Evolutionary conservation across 495 filamentous ascomycete species (phyloP), one percentile per base, ranked within the genome.

Genomic region (Penicillium chermesinum): DNA sequence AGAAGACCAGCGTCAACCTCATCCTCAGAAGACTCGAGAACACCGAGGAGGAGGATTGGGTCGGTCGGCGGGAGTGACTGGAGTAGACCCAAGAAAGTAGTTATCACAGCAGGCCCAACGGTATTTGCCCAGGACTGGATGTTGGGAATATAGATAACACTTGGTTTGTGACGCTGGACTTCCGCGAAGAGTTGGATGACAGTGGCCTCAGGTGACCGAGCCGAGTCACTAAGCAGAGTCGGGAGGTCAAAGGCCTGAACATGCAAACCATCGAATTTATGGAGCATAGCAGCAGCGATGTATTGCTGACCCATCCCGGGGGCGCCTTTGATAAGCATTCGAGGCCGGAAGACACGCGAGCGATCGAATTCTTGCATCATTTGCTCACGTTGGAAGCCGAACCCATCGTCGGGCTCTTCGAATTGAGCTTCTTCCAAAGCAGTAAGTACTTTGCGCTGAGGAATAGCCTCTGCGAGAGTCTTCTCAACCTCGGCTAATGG

Each of bases 241-340:
- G 89, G 80, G 39, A 97, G 75, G 66, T 96, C 93, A 63, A 98
- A 91, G n/a, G 84, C 84, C 59, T 97, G 93, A 3, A 98, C 87
- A 68, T 96, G 89, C 6, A 97, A 75, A 35, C 88, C 87, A 66
- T 98, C 94, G 57, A 97, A 84, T 49, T 94, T 81, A 63, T 95
- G 85, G 37, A 97, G 66, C 32, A 96, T 67, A 25, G 93, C 93
- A n/a, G 78, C 80, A 16, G 88, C 86, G 42, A 98, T 71, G 58
- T 98, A 96, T 46, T 86, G 81, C 69, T 98, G 93, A 1, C 93
- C 93, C 91, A 97, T 96, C 1, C 93, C 93, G 22, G 78, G 76
- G 7, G 72, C 48, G 9, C 93, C 93, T 32, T 80, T 75, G 42
- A 97, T 78, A 17, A 98, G 76, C 47, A 96, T 67, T 30, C 93